A percentile compares a stretch with the other conserved stretches of the same genome.
These are phyloP conservation scores for Fusarium sterilihyphosum DNA, from an alignment of 2,329 filamentous ascomycete genomes.

Conservation along the genomic window DNA sequence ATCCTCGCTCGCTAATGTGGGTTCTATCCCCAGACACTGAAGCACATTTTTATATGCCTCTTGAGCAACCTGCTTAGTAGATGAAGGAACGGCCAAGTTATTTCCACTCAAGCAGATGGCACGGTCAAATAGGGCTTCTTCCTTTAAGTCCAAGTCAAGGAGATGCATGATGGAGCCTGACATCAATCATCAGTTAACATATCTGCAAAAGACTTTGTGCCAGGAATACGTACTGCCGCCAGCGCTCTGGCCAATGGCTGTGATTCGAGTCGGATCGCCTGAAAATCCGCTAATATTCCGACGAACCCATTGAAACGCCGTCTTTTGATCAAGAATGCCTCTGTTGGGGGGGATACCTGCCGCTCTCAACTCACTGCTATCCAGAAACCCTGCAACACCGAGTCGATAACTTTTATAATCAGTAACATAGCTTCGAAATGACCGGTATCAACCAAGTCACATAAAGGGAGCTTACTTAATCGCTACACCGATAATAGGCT, in stretches of 20 bases:
- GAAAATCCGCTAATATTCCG: background rate
- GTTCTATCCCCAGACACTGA: background rate
- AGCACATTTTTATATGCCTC: background rate
- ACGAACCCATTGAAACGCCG: background rate
- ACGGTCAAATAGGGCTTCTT: background rate
- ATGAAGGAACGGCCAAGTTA: background rate
- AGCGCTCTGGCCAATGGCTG: background rate
- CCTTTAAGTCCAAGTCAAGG: background rate
- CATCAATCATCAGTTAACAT: background rate
- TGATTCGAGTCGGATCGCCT: background rate
- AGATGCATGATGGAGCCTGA: background rate
- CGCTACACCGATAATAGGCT: background rate
- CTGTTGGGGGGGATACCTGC: background rate
- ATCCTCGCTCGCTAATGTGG: background rate
- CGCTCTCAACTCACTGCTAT: background rate
- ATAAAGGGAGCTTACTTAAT: background rate
- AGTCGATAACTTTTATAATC: background rate
- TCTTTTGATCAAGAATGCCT: background rate
- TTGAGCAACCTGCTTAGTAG: background rate
- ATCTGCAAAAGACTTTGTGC: background rate
- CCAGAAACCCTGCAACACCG: background rate
- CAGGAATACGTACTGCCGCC: background rate
- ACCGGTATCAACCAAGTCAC: rapidly evolving
- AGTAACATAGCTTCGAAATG: background rate
- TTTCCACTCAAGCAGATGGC: slow-evolving; percentile 1